phyloP scores from a whole-genome alignment of 2,329 filamentous ascomycete species.

The Huntiella moniliformis region DNA sequence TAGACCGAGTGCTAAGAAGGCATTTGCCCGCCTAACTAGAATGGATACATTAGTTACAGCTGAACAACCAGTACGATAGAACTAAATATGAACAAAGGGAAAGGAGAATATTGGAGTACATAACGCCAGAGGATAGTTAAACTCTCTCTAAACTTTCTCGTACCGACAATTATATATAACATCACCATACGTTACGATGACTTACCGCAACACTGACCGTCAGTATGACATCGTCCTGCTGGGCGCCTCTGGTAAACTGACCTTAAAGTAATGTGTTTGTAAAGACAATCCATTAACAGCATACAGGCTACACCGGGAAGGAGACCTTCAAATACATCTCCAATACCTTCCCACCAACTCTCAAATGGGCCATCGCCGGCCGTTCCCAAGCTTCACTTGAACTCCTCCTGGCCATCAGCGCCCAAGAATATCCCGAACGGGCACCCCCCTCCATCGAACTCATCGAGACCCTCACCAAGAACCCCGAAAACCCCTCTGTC shows the following conservation, averaged over 20 bases:
- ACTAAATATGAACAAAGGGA: too few relatives aligned
- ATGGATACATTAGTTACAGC: too few relatives aligned
- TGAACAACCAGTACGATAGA: too few relatives aligned
- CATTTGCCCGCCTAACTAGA: too few relatives aligned
- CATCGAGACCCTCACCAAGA: not conserved
- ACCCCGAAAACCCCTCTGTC: not conserved
- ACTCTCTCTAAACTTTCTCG: too few relatives aligned
- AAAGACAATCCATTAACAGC: not conserved
- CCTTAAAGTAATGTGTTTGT: not conserved
- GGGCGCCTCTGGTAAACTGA: constrained; percentile 34
- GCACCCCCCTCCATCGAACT: not conserved
- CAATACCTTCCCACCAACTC: constrained; percentile 47
- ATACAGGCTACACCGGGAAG: constrained; percentile 62
- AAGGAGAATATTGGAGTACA: too few relatives aligned
- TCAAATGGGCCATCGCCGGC: constrained; percentile 79
- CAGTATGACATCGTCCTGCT: constrained; percentile 39
- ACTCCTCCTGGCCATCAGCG: constrained; percentile 45
- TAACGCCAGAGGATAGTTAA: too few relatives aligned
- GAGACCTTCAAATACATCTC: constrained; percentile 59
- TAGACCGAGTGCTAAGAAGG: too few relatives aligned
- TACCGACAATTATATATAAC: too few relatives aligned
- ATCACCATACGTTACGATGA: constrained; percentile 19
- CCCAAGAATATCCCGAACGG: constrained; percentile 26
- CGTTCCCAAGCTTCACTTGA: constrained; percentile 62
- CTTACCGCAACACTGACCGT: constrained; percentile 30